Conservation (phyloP, 148 eudicot species). For the Bassia scoparia region DNA sequence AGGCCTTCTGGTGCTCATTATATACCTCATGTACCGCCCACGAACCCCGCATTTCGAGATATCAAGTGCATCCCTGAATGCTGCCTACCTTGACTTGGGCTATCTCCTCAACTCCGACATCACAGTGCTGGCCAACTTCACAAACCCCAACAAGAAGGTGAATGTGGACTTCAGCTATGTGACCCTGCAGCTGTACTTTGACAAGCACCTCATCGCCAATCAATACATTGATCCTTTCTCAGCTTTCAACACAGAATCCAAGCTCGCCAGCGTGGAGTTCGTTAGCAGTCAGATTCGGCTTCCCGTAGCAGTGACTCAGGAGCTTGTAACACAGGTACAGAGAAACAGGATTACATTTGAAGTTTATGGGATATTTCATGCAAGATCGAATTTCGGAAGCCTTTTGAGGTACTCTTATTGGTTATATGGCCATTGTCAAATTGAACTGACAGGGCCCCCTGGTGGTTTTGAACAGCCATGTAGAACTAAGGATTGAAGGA, state of each 20-base stretch:
- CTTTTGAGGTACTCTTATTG: constrained; percentile 58
- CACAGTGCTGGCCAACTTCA: constrained; percentile 67
- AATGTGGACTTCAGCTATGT: constrained; percentile 57
- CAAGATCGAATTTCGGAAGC: constrained; percentile 56
- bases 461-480: constrained; percentile 63
- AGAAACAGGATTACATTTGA: constrained; percentile 49
- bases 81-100: constrained; percentile 78
- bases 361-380: constrained; percentile 49
- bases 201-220: constrained; percentile 43
- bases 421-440: constrained; percentile 53
- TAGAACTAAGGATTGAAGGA: constrained; percentile 41
- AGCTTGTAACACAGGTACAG: constrained; percentile 41
- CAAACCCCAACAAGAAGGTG: constrained; percentile 67
- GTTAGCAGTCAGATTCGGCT: constrained; percentile 68
- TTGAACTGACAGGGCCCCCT: constrained; percentile 67
- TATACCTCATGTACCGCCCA: constrained; percentile 68
- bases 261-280: constrained; percentile 48
- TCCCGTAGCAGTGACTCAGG: constrained; percentile 32
- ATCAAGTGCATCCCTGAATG: constrained; percentile 53
- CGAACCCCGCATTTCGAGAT: constrained; percentile 63
- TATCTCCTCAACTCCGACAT: constrained; percentile 66
- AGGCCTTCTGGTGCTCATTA: constrained; percentile 62
- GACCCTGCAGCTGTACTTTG: constrained; percentile 43
- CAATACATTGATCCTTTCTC: constrained; percentile 60
- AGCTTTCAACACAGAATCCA: constrained; percentile 27